Evolutionary conservation across 768 basidiomycete genomes (phyloP).

Genomic region (Termitomyces titanicus): DNA sequence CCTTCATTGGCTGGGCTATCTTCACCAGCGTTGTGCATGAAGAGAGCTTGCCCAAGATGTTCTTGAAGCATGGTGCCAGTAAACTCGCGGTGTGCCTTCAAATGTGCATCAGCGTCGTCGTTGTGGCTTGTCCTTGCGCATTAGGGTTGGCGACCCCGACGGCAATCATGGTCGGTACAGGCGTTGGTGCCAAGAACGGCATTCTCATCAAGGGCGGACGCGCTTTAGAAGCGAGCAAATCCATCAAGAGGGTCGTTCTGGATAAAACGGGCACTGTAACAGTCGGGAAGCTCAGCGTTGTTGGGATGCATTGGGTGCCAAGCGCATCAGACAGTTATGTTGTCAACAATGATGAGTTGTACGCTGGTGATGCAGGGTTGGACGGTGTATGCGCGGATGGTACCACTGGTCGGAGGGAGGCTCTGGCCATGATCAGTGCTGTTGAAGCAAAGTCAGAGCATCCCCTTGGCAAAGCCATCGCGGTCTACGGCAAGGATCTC

Average conservation of each 20-base stretch:
- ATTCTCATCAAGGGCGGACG: conserved; percentile 97
- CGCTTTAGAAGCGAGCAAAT: conserved; percentile 87
- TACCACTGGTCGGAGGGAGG: conserved; percentile 48
- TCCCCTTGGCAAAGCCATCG: conserved; percentile 92
- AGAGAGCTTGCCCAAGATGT: conserved; percentile 73
- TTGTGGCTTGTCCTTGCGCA: conserved; percentile 98
- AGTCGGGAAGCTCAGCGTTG: conserved; percentile 86
- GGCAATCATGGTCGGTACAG: conserved; percentile 99
- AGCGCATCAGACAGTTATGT: conserved; percentile 12
- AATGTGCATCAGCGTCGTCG: conserved; percentile 96
- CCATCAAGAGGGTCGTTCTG: conserved; percentile 76
- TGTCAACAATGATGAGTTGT: conserved; percentile 32
- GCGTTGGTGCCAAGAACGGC: conserved; percentile 93
- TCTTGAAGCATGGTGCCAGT: conserved; percentile 78
- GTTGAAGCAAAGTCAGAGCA: conserved; percentile 94
- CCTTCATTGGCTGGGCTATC: conserved; percentile 82
- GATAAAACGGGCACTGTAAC: conserved; percentile 99
- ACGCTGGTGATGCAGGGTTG: conserved; percentile 40
- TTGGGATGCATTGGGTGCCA: conserved; percentile 72
- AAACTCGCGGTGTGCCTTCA: conserved; percentile 90
- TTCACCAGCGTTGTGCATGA: conserved; percentile 57
- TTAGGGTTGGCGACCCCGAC: conserved; percentile 95
- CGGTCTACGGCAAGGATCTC: conserved; percentile 70
- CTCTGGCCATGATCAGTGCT: conserved; percentile 80
- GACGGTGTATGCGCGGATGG: conserved; percentile 59